Evolutionary conservation across 306 rosid species (phyloP), one percentile per base, ranked within the genome.

Genomic region (Alnus rubra): DNA sequence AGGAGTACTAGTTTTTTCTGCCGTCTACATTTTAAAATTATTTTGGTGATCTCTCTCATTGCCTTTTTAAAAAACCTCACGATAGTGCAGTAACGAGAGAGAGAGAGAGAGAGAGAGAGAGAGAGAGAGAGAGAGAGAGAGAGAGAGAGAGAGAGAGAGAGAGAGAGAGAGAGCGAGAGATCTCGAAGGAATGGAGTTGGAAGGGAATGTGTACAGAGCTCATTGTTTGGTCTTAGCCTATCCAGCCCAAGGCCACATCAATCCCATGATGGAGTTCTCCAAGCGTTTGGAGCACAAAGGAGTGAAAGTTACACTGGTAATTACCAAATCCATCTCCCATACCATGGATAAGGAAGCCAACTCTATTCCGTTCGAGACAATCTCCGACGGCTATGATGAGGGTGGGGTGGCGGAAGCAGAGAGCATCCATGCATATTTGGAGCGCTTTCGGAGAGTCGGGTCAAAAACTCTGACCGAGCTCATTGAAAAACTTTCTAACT

Each of bases 241-340:
- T 35, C 93, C 93, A 74, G 74, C 85, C 44, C 93, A 89, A 68
- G 93, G 91, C 30, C 91, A 88, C 83, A n/a, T 88, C 31, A 90
- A 90, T 28, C 93, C 93, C 0, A 51, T 86, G 85, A 82, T 86
- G 48, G 84, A 89, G 67, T 82, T 89, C 60, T 76, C 82, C 87
- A 88, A 86, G 18, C 28, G 69, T 0, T 75, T 90, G 37, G 67
- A 75, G 74, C 79, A 71, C 35, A 74, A 86, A 70, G 91, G 90
- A 47, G 37, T 84, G 1, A 79, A 30, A 42, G 52, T 69, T 47
- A 89, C 97, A 0, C 18, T 92, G 4, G 89, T 86, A 78, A 76
- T 80, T 74, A 88, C 97, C 68, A 7, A 67, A 45, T 92, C 79
- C 85, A 87, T 87, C 74, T 78, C 82, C 79, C 88, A 85, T 31